Conservation (phyloP, 2,329 filamentous ascomycete species). For the Cyphellophora attinorum region DNA sequence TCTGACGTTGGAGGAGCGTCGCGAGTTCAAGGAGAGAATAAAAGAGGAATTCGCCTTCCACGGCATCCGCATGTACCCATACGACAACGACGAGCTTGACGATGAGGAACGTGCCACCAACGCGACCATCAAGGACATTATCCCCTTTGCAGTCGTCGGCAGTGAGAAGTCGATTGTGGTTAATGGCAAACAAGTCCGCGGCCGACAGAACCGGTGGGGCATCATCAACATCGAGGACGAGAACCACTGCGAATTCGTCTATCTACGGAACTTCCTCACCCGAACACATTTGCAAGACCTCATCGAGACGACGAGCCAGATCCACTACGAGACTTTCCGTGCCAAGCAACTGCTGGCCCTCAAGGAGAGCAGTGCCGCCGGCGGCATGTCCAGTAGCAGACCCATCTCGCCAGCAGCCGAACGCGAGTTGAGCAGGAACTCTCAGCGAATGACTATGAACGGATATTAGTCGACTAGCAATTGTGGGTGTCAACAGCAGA, state of each 20-base stretch:
- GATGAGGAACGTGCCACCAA: slow-evolving; percentile 92
- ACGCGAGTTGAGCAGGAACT: slow-evolving; percentile 90
- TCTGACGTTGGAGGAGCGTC: slow-evolving; percentile 87
- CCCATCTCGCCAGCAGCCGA: slow-evolving; percentile 94
- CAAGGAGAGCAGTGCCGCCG: slow-evolving; percentile 93
- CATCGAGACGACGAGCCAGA: slow-evolving; percentile 98
- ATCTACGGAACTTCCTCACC: slow-evolving; percentile 95
- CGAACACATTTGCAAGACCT: slow-evolving; percentile 97
- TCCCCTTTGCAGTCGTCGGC: slow-evolving; percentile 95
- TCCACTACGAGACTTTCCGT: slow-evolving; percentile 99
- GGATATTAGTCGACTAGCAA: slow-evolving; percentile 70
- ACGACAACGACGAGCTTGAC: slow-evolving; percentile 98
- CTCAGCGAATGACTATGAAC: slow-evolving; percentile 97
- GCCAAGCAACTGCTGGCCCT: slow-evolving; percentile 95
- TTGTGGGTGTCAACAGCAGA: too few species aligned
- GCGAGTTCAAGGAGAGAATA: slow-evolving; percentile 96
- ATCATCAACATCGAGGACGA: slow-evolving; percentile 99
- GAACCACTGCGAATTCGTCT: slow-evolving; percentile 99
- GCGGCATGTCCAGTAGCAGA: slow-evolving; percentile 61
- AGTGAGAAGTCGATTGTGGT: slow-evolving; percentile 98
- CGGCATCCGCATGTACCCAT: slow-evolving; percentile 99
- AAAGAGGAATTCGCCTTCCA: slow-evolving; percentile 99
- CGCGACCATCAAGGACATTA: slow-evolving; percentile 91
- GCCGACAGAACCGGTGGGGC: slow-evolving; percentile 97
- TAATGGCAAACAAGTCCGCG: slow-evolving; percentile 92